Percentiles rank a stretch among this genome's conserved stretches.
Evolutionary conservation across 2,329 filamentous ascomycete species (phyloP).

Genomic region (Dendrostoma leiphaemia): DNA sequence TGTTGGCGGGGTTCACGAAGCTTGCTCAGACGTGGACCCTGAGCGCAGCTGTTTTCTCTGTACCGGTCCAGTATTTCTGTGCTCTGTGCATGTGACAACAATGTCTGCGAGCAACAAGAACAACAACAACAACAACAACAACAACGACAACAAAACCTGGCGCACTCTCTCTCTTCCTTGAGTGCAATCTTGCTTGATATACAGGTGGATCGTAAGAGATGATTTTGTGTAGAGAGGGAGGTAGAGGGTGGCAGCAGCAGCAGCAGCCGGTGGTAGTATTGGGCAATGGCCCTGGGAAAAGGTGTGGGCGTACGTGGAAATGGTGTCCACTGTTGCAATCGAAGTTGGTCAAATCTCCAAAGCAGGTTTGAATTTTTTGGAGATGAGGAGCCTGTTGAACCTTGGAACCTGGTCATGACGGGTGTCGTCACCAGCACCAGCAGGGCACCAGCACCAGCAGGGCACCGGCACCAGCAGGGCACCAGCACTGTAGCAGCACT

Average conservation of each 20-base stretch:
- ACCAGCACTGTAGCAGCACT: too few relatives aligned
- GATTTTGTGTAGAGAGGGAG: too few relatives aligned
- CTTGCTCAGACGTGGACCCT: background rate
- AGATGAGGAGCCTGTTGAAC: background rate
- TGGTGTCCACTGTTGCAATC: constrained; percentile 1
- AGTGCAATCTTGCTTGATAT: too few relatives aligned
- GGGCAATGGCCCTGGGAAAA: background rate
- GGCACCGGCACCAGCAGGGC: background rate
- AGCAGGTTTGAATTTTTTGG: background rate
- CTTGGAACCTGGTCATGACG: too few relatives aligned
- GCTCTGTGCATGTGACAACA: constrained; percentile 1
- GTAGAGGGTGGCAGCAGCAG: too few relatives aligned
- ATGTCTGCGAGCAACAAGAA: background rate
- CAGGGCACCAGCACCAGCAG: background rate
- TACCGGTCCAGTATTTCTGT: too few relatives aligned
- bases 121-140: background rate
- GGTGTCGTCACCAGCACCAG: background rate
- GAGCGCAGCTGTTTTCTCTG: background rate
- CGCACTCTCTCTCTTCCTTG: too few relatives aligned
- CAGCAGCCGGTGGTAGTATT: background rate
- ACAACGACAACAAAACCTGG: too few relatives aligned
- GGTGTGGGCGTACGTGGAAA: background rate
- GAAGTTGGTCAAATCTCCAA: constrained; percentile 1
- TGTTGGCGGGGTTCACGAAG: constrained; percentile 1
- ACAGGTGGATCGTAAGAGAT: too few relatives aligned